These are phyloP conservation scores for Xylaria sp. DNA, from an alignment of 2,329 filamentous ascomycete species.

Conservation along the genomic window DNA sequence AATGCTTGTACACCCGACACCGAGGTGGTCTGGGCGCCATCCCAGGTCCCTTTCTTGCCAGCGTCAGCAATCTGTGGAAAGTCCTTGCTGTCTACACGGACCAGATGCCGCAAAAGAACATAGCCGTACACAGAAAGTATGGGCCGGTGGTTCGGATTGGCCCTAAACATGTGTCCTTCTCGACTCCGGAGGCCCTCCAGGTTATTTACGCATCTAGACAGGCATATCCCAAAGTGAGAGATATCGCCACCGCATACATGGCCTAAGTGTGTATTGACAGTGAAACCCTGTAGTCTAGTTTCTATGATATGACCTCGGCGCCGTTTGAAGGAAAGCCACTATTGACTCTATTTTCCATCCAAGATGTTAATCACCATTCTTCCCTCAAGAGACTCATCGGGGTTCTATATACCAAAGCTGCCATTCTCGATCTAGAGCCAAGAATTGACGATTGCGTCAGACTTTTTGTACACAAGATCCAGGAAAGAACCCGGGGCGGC, in stretches of 20 bases:
- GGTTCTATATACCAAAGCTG: conserved; percentile 7
- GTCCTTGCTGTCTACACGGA: background rate
- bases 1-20: no score
- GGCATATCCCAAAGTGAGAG: conserved; percentile 13
- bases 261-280: no score
- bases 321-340: background rate
- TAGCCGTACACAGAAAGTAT: background rate
- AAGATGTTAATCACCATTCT: conserved; percentile 7
- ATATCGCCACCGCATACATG: background rate
- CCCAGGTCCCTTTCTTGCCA: background rate
- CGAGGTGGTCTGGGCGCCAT: background rate
- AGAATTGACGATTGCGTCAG: conserved; percentile 13
- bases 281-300: background rate
- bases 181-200: conserved; percentile 5
- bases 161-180: conserved; percentile 2
- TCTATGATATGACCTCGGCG: background rate
- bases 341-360: background rate
- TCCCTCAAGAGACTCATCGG: background rate
- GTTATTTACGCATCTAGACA: conserved; percentile 8
- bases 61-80: background rate
- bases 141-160: background rate
- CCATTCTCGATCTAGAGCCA: conserved; percentile 12
- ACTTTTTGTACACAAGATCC: background rate
- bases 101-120: background rate
- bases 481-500: background rate